phyloP scores from a whole-genome alignment of 208 protist genomes.

The Acanthamoeba lenticulata region DNA sequence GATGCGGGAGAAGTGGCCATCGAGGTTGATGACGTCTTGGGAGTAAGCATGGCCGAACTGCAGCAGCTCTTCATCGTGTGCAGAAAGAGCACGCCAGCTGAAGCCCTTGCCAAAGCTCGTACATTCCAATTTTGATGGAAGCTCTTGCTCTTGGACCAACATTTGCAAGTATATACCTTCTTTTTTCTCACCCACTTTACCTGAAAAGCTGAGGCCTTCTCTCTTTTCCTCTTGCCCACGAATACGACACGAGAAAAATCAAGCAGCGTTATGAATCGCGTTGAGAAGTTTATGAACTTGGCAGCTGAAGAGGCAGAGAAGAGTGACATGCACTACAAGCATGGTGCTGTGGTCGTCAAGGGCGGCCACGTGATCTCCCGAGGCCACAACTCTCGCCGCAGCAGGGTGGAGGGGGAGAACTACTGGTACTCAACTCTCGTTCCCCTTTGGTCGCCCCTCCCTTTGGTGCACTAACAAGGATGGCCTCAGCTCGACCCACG shows the following conservation, averaged over 20 bases:
- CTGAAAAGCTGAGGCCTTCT: too few relatives aligned
- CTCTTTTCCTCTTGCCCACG: too few relatives aligned
- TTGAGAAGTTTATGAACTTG: not conserved
- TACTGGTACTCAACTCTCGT: not conserved
- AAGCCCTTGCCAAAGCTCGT: slow-evolving; percentile 1
- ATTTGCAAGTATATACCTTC: too few relatives aligned
- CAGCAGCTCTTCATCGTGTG: slow-evolving; percentile 62
- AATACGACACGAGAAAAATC: too few relatives aligned
- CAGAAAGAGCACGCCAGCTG: not conserved
- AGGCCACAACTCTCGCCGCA: slow-evolving; percentile 48
- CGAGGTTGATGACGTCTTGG: not conserved
- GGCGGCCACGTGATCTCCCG: not conserved
- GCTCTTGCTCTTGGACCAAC: not conserved
- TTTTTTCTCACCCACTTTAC: too few relatives aligned
- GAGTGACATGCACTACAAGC: slow-evolving; percentile 36
- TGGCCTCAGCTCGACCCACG: slow-evolving; percentile 13
- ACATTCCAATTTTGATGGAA: not conserved
- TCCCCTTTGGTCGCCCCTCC: not conserved
- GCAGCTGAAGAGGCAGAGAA: slow-evolving; percentile 2
- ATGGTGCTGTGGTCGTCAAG: slow-evolving; percentile 34
- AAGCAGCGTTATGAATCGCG: not conserved
- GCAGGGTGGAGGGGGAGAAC: not conserved
- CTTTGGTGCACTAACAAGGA: not conserved
- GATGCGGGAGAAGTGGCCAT: too few relatives aligned
- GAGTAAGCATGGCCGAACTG: slow-evolving; percentile 36